Evolutionary conservation across 2,329 filamentous ascomycete species (phyloP).

Genomic region (Colletotrichum brevisporum): DNA sequence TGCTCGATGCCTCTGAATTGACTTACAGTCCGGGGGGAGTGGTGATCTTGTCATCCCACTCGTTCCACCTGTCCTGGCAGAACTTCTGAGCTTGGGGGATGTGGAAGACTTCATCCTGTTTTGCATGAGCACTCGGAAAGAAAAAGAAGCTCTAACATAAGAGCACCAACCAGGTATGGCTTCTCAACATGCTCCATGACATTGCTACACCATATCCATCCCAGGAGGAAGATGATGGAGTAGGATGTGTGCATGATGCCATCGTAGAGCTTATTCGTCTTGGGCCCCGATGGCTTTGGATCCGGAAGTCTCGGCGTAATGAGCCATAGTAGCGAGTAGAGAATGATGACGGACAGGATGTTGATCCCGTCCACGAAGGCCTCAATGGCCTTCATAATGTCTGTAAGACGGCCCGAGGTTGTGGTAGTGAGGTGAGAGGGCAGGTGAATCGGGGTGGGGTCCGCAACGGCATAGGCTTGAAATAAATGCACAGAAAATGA

Average conservation of each 20-base stretch:
- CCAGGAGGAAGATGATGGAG: constrained; percentile 46
- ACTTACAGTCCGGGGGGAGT: constrained; percentile 89
- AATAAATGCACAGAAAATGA: not conserved
- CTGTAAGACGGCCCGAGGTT: not conserved
- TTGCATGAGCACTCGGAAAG: not conserved
- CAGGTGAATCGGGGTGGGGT: not conserved
- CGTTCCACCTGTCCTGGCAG: constrained; percentile 78
- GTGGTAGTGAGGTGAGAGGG: not conserved
- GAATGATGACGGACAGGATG: constrained; percentile 28
- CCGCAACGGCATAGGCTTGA: no score
- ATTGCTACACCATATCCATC: constrained; percentile 55
- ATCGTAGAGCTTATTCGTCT: constrained; percentile 36
- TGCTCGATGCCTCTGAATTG: not conserved
- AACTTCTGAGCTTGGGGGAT: constrained; percentile 93
- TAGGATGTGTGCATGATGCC: constrained; percentile 36
- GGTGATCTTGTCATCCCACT: constrained; percentile 98
- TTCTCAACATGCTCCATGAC: constrained; percentile 61
- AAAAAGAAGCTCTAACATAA: no score
- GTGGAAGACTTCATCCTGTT: constrained; percentile 87
- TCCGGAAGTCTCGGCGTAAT: constrained; percentile 31
- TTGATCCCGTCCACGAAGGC: constrained; percentile 36
- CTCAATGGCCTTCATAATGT: constrained; percentile 36
- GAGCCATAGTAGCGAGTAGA: constrained; percentile 27
- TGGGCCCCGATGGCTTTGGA: constrained; percentile 17
- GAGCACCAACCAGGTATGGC: constrained; percentile 66